A percentile compares a stretch with the other conserved stretches of the same genome.
phyloP scores from a whole-genome alignment of 148 eudicot genomes.

The Bassia scoparia region DNA sequence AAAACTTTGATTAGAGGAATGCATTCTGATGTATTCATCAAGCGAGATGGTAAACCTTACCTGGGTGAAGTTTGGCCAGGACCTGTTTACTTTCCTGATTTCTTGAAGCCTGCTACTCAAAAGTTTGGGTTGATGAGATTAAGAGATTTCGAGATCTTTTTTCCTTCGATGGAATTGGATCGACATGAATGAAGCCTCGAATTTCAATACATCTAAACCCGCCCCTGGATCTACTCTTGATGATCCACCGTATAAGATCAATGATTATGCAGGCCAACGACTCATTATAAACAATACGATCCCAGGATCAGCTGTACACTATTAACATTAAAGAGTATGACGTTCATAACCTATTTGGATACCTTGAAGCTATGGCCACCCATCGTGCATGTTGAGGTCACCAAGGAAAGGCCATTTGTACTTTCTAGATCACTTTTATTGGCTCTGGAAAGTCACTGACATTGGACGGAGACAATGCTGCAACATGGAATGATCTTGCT shows the following conservation, averaged over 20 bases:
- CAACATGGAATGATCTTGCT: conserved; percentile 43
- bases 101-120: conserved; percentile 46
- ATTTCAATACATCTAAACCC: conserved; percentile 38
- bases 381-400: conserved; percentile 30
- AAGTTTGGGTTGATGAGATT: conserved; percentile 67
- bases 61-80: conserved; percentile 92
- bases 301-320: conserved; percentile 42
- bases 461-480: conserved; percentile 56
- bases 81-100: conserved; percentile 72
- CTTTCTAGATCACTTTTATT: conserved; percentile 43
- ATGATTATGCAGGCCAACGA: conserved; percentile 24
- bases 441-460: conserved; percentile 52
- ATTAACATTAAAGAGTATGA: conserved; percentile 38
- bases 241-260: conserved; percentile 54
- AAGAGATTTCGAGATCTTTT: conserved; percentile 44
- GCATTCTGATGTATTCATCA: conserved; percentile 59
- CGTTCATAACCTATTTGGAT: conserved; percentile 47
- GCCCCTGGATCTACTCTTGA: conserved; percentile 37
- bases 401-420: conserved; percentile 42
- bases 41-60: conserved; percentile 61
- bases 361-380: conserved; percentile 46
- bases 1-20: conserved; percentile 65
- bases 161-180: conserved; percentile 86
- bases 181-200: conserved; percentile 89
- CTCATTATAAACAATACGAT: conserved; percentile 38